Base-by-base conservation (phyloP, 164 flowering plant species). In the Vitis rotundifolia region DNA sequence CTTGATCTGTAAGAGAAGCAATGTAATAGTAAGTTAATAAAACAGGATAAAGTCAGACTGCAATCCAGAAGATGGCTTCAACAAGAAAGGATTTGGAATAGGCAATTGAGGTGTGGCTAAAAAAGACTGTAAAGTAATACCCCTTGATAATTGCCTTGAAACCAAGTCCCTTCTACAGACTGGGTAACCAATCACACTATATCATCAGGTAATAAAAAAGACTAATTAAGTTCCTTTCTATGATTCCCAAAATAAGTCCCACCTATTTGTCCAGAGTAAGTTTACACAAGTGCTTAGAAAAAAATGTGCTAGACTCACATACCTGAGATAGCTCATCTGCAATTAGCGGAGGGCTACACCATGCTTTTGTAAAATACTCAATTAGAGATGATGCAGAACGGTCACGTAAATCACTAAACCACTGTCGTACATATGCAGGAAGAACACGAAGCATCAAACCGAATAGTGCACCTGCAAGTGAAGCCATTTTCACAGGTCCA, bases 301-400 rank as follows among this genome's bases (percentile, higher is more conserved):
- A 50, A 19, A 12, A 5, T 5, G 16, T 13, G 56, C 28, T 1
- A 49, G 29, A 29, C 19, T 9, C 5, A 75, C 80, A 54, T 29
- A 92, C 99, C 99, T 89, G 97, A 67, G 88, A 81, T 53, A 93
- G 63, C 76, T 96, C 99, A 79, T 93, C 91, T n/a, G 85, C 77
- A 19, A 93, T 83, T 47, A 96, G 78, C 57, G 86, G 80, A 31
- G 97, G 97, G 73, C 98, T 96, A 82, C 98, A 96, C 87, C 92
- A 93, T 14, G 82, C 3, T 80, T 85, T 89, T 26, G 99, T 93
- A 76, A 93, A 96, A 15, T 73, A 79, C 67, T 96, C 99, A 68
- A 92, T 82, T 2, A 78, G 74, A 70, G 87, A 70, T 71, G 89
- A 91, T 54, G 78, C 59, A 50, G 97, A 85, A 50, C 94, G 95